Conservation (phyloP, 768 basidiomycete species). For the Russula foetens region DNA sequence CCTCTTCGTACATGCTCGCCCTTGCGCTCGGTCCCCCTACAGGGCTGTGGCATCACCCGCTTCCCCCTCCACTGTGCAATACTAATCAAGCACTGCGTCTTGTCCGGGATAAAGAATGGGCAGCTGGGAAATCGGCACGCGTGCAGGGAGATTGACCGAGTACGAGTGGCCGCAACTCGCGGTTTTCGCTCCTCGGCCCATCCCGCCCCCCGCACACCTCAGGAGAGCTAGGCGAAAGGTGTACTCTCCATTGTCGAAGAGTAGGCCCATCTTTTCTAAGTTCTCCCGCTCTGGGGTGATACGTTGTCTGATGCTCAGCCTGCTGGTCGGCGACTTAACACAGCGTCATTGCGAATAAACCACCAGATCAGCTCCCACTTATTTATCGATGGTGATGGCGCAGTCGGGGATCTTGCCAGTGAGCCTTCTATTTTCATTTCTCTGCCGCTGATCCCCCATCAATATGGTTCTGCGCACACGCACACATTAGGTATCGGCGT, state of each 20-base stretch:
- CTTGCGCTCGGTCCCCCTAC: background rate
- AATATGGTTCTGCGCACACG: background rate
- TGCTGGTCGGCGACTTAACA: background rate
- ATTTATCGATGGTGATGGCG: conserved; percentile 39
- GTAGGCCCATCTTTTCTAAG: conserved; percentile 23
- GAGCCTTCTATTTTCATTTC: conserved; percentile 14
- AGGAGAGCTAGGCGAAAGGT: conserved; percentile 29
- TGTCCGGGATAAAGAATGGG: background rate
- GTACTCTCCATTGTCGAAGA: too few relatives aligned
- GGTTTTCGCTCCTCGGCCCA: conserved; percentile 38
- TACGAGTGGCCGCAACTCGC: conserved; percentile 40
- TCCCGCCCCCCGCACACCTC: conserved; percentile 31
- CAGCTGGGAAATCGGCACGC: conserved; percentile 57
- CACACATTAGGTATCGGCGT: conserved; percentile 40
- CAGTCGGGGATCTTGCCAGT: conserved; percentile 57
- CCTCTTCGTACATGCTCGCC: background rate
- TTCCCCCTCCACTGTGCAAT: background rate
- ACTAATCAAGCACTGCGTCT: background rate
- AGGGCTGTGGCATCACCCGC: too few relatives aligned
- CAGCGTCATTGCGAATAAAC: conserved; percentile 34
- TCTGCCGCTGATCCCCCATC: background rate
- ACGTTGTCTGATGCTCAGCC: background rate
- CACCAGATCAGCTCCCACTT: conserved; percentile 33
- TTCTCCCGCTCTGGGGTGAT: background rate
- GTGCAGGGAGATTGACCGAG: conserved; percentile 49